Base-by-base conservation (phyloP, 176 grass and related monocot species). In the Musa beccarii region DNA sequence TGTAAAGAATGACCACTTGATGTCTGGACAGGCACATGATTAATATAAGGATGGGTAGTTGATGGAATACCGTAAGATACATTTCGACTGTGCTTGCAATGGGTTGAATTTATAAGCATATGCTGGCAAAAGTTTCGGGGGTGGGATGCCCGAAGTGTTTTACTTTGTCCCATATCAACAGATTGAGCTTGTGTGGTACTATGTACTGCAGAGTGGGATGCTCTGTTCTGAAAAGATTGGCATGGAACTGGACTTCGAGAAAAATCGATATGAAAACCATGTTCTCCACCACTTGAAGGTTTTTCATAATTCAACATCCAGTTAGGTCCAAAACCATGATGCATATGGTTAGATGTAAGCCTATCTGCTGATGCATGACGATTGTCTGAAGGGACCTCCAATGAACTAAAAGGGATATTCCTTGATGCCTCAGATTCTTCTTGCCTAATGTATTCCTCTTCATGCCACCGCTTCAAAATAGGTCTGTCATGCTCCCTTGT, bases 221-320 rank as follows among this genome's bases (percentile, higher is more conserved):
- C 54, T 12, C 75, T 85, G 22, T 89, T 87, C 51, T 63, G 10
- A 69, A 69, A 73, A 76, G 66, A 34, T 83, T 87, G 84, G 72
- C 0, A 24, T 59, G 69, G 53, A 87, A 73, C 77, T 64, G 80
- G 80, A 74, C 75, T 54, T 25, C 79, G 21, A 76, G 72, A 80
- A 77, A 52, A 79, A 82, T 87, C 87, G 66, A 83, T 29, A 69
- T 71, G 71, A 54, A 52, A 75, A 43, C 75, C 57, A 54, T 43
- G 69, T 10, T 81, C 83, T 83, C 82, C 74, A 49, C 66, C 19
- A 10, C 65, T 73, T 65, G 71, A 79, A 43, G 75, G 74, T 81
- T 49, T 11, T 65, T n/a, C 73, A 78, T 73, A 69, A 59, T 54
- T 74, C n/a, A 68, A 54, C 75, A 76, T 71, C 25, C 69, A 72